A percentile compares a stretch with the other conserved stretches of the same genome.
Evolutionary conservation across 2,329 filamentous ascomycete species (phyloP).

Genomic region (Dissoconium aciculare): DNA sequence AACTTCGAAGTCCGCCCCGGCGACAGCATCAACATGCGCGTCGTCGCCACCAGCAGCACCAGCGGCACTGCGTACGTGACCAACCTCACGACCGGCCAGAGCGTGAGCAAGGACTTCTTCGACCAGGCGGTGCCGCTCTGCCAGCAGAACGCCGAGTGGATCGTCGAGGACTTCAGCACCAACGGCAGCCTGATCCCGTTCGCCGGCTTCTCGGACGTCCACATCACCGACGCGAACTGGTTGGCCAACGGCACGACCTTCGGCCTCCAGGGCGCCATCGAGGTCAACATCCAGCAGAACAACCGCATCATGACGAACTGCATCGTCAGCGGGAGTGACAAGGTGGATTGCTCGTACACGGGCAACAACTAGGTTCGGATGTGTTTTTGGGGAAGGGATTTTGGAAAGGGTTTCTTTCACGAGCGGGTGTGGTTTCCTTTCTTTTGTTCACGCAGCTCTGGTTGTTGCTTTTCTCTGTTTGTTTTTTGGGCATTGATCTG

Average conservation of each 20-base stretch:
- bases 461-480: too few relatives aligned
- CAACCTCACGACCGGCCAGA: constrained; percentile 38
- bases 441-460: too few relatives aligned
- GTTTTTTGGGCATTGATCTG: too few relatives aligned
- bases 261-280: neutral
- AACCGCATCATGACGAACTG: neutral
- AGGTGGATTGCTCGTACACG: neutral
- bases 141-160: constrained; percentile 47
- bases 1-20: constrained; percentile 32
- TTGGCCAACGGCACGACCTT: neutral
- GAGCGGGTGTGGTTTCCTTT: too few relatives aligned
- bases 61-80: constrained; percentile 32
- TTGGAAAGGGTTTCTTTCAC: too few relatives aligned
- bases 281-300: neutral
- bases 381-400: too few relatives aligned
- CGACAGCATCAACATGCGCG: constrained; percentile 29
- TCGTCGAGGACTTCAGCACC: constrained; percentile 41
- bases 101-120: constrained; percentile 39
- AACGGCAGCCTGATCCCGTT: constrained; percentile 29
- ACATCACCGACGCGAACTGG: neutral
- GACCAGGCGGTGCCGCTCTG: constrained; percentile 32
- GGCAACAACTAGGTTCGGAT: too few relatives aligned
- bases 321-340: neutral
- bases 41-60: constrained; percentile 27
- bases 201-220: constrained; percentile 26